A percentile compares a stretch with the other conserved stretches of the same genome.
Conservation (phyloP, 2,329 filamentous ascomycete genomes). For the Epichloe sylvatica region DNA sequence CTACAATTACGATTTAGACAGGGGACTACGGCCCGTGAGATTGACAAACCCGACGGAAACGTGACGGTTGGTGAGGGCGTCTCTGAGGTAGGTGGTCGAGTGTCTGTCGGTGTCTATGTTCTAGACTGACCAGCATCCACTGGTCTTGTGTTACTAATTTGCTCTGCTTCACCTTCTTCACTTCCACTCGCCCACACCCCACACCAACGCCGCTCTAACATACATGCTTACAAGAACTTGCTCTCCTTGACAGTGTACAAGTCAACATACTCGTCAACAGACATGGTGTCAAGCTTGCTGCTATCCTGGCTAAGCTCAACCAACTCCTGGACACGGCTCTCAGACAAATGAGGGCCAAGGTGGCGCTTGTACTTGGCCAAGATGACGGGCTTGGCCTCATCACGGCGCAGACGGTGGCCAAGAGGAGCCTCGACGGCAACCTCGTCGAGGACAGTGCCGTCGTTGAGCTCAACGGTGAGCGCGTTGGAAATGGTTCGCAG, state of each 20-base stretch:
- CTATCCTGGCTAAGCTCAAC: slow-evolving; percentile 65
- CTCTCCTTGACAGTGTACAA: slow-evolving; percentile 54
- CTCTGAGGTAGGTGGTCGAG: no score
- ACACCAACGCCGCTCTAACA: no score
- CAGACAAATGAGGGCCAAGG: slow-evolving; percentile 66
- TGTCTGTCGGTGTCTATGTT: no score
- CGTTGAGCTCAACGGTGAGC: slow-evolving; percentile 84
- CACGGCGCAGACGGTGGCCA: slow-evolving; percentile 76
- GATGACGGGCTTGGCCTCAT: slow-evolving; percentile 97
- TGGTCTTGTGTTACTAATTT: no score
- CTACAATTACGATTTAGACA: no score
- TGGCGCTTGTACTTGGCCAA: slow-evolving; percentile 92
- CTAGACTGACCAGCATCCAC: no score
- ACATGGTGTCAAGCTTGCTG: slow-evolving; percentile 61
- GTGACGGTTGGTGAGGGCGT: no score
- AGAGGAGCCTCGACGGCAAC: slow-evolving; percentile 87
- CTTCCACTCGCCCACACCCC: no score
- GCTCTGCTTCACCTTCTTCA: no score
- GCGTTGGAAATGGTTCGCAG: slow-evolving; percentile 97
- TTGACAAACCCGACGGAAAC: no score
- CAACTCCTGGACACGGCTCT: slow-evolving; percentile 66
- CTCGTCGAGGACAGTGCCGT: slow-evolving; percentile 83
- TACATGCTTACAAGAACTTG: slow-evolving; percentile 31
- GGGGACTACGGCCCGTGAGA: no score
- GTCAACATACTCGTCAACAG: slow-evolving; percentile 89